Evolutionary conservation across 768 basidiomycete species (phyloP).

Genomic region (Pisolithus marmoratus): DNA sequence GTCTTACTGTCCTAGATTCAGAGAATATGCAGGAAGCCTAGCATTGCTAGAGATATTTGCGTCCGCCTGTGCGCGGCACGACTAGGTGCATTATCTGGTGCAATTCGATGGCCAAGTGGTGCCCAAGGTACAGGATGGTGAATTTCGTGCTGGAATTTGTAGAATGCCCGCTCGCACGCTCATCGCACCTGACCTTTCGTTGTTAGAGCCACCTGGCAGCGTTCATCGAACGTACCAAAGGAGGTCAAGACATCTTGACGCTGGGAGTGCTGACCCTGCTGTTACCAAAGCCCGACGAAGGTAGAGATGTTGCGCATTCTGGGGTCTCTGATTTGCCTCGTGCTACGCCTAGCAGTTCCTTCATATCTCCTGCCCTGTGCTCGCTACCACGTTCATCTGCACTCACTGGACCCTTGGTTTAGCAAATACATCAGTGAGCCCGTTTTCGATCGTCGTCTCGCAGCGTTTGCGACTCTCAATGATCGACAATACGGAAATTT

Average conservation of each 20-base stretch:
- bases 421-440: slow-evolving; percentile 79
- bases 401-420: slow-evolving; percentile 82
- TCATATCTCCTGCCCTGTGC: slow-evolving; percentile 58
- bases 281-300: slow-evolving; percentile 76
- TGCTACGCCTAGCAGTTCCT: slow-evolving; percentile 52
- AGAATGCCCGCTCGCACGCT: slow-evolving; percentile 57
- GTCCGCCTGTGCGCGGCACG: slow-evolving; percentile 59
- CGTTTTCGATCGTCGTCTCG: slow-evolving; percentile 82
- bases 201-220: slow-evolving; percentile 60
- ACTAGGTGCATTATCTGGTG: slow-evolving; percentile 60
- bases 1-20: slow-evolving; percentile 62
- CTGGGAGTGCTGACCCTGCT: slow-evolving; percentile 72
- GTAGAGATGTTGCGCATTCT: slow-evolving; percentile 71
- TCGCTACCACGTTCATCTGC: slow-evolving; percentile 64
- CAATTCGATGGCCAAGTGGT: slow-evolving; percentile 63
- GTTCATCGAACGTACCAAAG: slow-evolving; percentile 61
- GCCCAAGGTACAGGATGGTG: slow-evolving; percentile 75
- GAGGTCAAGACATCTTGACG: slow-evolving; percentile 42
- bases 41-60: slow-evolving; percentile 82
- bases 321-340: slow-evolving; percentile 56
- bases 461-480: slow-evolving; percentile 71
- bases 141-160: slow-evolving; percentile 80
- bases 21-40: slow-evolving; percentile 91
- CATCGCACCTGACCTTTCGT: slow-evolving; percentile 64
- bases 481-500: slow-evolving; percentile 52